phyloP scores from a whole-genome alignment of 352 stramenopile genomes.

The Globisporangium polare region DNA sequence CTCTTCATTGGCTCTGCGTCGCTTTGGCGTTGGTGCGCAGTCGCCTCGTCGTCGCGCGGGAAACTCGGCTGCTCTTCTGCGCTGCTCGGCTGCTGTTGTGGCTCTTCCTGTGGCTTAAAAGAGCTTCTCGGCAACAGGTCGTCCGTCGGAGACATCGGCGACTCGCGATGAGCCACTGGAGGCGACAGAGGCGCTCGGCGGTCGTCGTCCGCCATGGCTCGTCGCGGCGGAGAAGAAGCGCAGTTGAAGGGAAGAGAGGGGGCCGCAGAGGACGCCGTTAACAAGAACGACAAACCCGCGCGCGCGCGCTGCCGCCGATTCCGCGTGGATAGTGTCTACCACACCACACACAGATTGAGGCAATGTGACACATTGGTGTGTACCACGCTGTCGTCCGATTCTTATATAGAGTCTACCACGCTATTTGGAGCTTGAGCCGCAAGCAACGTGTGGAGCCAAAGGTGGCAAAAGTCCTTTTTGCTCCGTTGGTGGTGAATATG shows the following conservation, averaged over 20 bases:
- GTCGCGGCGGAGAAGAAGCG: conserved; percentile 2
- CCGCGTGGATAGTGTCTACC: not conserved
- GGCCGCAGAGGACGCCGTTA: not conserved
- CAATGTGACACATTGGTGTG: not conserved
- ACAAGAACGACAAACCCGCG: not conserved
- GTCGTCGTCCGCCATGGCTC: conserved; percentile 2
- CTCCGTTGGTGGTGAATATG: conserved; percentile 10
- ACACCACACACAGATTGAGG: not conserved
- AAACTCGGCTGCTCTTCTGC: not conserved
- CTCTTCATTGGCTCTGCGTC: not conserved
- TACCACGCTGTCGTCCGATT: not conserved
- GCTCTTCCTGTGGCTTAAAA: not conserved
- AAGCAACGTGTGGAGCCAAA: not conserved
- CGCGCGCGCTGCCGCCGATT: too few species aligned
- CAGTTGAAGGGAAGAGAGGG: conserved; percentile 12
- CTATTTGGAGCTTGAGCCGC: not conserved
- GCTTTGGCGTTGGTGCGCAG: not conserved
- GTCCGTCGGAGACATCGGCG: not conserved
- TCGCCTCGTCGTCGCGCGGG: not conserved
- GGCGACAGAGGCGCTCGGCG: not conserved
- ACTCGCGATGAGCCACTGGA: not conserved
- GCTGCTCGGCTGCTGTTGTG: not conserved
- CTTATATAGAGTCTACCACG: not conserved
- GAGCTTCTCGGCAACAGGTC: not conserved
- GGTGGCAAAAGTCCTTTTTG: not conserved